Base-by-base conservation (phyloP, 2,329 filamentous ascomycete genomes). In the Hypoxylon sp. region DNA sequence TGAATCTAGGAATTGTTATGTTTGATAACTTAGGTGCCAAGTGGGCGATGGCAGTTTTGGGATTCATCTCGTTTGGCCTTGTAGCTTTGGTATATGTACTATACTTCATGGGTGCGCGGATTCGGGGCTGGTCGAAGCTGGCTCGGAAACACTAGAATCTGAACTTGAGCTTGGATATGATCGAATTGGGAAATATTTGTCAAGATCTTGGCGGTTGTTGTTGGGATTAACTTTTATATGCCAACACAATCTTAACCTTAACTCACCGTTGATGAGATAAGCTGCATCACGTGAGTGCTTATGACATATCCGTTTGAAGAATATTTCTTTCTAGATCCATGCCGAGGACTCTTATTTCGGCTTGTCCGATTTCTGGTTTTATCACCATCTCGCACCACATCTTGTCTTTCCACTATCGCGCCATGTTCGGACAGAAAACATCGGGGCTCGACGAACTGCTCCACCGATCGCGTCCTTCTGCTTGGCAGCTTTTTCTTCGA, bases 1-100 rank as follows among this genome's bases (percentile, higher is more conserved):
- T 11, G n/a, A 41, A 60, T 50, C 4, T 34, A 67, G 74, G 73
- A 17, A 74, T 80, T 55, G 74, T 78, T 21, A 79, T 80, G 77
- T 79, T 80, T 63, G 75, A 74, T 1, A 79, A 80, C 36, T 73
- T 82, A 72, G 73, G 73, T 10, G 76, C 79, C 2, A 81, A 73
- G 41, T 82, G 81, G 81, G 80, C 80, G 2, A 78, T 82, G 74
- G 79, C 79, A 6, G 79, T 76, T 0, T 73, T 82, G 52, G 81
- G 77, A 0, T 81, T 82, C 64, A 75, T 82, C 60, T 79, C 76
- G 5, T 76, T 82, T 17, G 76, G 78, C 1, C 68, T 82, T 3
- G 81, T 82, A 7, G 79, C 74, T 2, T 64, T 81, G 59, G 79
- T 82, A 11, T 82, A 82, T 60, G 73, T 81, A 10, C 68, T 82